Evolutionary conservation across 202 grass and related monocot species (phyloP).

Genomic region (Setaria viridis): DNA sequence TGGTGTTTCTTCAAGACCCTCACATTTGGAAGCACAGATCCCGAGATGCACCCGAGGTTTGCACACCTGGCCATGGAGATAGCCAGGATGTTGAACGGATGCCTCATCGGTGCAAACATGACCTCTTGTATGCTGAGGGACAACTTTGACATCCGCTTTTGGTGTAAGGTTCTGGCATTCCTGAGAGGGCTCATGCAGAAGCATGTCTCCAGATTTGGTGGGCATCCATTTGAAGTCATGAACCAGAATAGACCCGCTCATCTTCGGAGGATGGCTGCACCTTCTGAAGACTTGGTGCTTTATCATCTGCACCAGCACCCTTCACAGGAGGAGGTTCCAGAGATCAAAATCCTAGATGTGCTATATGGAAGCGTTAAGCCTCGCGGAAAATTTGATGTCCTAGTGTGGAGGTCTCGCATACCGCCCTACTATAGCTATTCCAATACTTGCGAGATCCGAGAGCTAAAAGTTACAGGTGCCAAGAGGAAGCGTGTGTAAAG

Average conservation of each 20-base stretch:
- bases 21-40: neutral
- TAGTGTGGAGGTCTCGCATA: neutral
- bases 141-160: neutral
- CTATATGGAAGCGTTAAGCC: neutral
- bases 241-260: neutral
- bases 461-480: neutral
- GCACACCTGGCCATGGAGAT: neutral
- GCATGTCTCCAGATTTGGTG: neutral
- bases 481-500: neutral
- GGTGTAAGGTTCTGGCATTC: neutral
- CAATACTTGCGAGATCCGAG: neutral
- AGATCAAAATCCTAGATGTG: neutral
- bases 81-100: neutral
- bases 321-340: neutral
- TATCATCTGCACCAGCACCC: neutral
- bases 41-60: neutral
- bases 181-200: neutral
- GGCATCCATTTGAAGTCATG: neutral
- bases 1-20: slow-evolving; percentile 33
- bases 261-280: neutral
- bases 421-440: neutral
- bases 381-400: neutral
- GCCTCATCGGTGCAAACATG: neutral
- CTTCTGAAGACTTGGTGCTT: neutral
- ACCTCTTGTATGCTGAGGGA: neutral